These are phyloP conservation scores for Teunomyces kruisii DNA, from an alignment of 805 yeast genomes.

Conservation along the genomic window DNA sequence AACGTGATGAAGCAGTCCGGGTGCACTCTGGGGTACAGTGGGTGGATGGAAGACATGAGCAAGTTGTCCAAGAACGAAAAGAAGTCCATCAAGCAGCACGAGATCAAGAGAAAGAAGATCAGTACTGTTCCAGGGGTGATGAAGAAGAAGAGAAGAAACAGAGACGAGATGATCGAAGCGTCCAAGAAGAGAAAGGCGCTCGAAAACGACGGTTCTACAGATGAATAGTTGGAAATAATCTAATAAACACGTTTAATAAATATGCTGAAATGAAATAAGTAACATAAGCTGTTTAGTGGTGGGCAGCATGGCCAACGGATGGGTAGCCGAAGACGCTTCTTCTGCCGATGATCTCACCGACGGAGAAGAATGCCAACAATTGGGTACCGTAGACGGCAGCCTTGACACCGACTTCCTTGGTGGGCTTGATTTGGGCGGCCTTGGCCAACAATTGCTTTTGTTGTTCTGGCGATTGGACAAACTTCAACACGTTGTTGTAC, in stretches of 20 bases:
- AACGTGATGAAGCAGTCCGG: constrained; percentile 97
- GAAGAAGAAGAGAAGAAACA: constrained; percentile 61
- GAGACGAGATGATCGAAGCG: constrained; percentile 70
- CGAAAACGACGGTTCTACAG: not conserved
- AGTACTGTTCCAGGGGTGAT: constrained; percentile 80
- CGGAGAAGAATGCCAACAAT: constrained; percentile 84
- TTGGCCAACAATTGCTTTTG: constrained; percentile 59
- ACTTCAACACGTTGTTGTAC: constrained; percentile 48
- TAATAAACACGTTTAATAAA: constrained; percentile 1
- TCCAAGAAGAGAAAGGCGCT: constrained; percentile 59
- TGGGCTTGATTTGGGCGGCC: constrained; percentile 45
- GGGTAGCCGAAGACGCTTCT: constrained; percentile 91
- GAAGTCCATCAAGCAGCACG: constrained; percentile 54
- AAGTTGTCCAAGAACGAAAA: constrained; percentile 66
- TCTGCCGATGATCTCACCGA: constrained; percentile 97
- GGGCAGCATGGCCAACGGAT: constrained; percentile 47
- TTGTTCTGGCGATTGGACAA: constrained; percentile 40
- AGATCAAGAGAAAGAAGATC: constrained; percentile 67
- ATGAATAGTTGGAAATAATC: not conserved
- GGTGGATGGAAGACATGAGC: constrained; percentile 77
- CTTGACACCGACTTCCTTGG: constrained; percentile 59
- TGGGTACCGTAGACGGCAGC: constrained; percentile 79
- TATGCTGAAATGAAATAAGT: constrained; percentile 1
- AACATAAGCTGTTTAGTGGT: constrained; percentile 15
- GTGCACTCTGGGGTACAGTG: constrained; percentile 56